Percentiles rank a stretch among this genome's conserved stretches.
Conservation (phyloP, 164 flowering plant species). For the Magnolia kwangsiensis region DNA sequence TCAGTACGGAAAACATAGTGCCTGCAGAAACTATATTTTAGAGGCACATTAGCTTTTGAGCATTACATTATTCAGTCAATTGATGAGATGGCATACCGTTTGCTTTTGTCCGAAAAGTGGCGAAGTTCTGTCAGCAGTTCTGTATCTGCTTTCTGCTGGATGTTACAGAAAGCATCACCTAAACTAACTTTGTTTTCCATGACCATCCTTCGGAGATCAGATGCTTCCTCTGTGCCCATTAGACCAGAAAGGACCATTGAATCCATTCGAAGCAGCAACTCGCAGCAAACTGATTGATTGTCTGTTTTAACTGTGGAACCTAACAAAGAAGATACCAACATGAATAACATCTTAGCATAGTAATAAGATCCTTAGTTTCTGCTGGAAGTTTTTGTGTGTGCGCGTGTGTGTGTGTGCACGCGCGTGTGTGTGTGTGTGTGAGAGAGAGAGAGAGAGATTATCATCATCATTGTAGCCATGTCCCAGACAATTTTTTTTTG, state of each 20-base stretch:
- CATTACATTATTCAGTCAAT: not conserved
- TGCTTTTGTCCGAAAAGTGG: conserved; percentile 34
- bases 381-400: no score
- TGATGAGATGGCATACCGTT: conserved; percentile 31
- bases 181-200: conserved; percentile 33
- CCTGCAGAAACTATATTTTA: not conserved
- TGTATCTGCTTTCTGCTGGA: conserved; percentile 38
- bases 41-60: not conserved
- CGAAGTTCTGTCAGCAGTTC: conserved; percentile 58
- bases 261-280: conserved; percentile 76
- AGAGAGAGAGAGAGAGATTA: no score
- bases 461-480: no score
- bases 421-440: no score
- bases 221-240: conserved; percentile 50
- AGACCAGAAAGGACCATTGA: conserved; percentile 68
- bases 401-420: no score
- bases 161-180: conserved; percentile 35
- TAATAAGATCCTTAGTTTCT: not conserved
- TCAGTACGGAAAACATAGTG: not conserved
- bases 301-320: conserved; percentile 26
- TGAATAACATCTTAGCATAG: not conserved
- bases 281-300: conserved; percentile 35
- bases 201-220: conserved; percentile 50
- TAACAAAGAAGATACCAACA: not conserved
- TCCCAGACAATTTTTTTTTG: no score